These are phyloP conservation scores for Pichia thaimueangensis DNA, from an alignment of 805 yeast species.

Conservation along the genomic window DNA sequence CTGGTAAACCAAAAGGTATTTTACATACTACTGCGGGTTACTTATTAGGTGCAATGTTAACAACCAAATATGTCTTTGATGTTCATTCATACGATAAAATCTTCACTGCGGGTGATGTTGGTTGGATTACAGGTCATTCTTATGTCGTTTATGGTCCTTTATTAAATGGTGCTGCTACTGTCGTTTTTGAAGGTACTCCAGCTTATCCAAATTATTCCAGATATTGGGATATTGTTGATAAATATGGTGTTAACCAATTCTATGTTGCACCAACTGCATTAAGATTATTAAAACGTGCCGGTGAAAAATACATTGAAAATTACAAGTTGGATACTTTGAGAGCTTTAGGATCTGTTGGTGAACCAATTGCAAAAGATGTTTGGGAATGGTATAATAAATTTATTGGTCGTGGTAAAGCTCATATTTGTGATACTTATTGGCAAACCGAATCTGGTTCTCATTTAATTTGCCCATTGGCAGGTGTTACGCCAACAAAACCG, in stretches of 20 bases:
- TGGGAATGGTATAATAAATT: conserved; percentile 82
- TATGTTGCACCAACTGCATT: conserved; percentile 83
- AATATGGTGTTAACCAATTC: conserved; percentile 68
- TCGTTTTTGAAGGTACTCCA: conserved; percentile 83
- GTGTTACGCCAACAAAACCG: conserved; percentile 74
- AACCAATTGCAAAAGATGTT: conserved; percentile 78
- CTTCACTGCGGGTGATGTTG: conserved; percentile 86
- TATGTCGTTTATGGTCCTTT: conserved; percentile 80
- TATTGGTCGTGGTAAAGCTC: conserved; percentile 64
- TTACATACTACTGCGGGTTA: conserved; percentile 79
- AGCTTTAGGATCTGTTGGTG: conserved; percentile 78
- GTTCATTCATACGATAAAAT: conserved; percentile 66
- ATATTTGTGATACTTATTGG: conserved; percentile 82
- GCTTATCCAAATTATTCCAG: conserved; percentile 77
- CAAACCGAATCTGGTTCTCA: conserved; percentile 86
- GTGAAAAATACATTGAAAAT: conserved; percentile 53
- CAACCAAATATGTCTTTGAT: conserved; percentile 73
- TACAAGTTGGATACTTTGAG: conserved; percentile 61
- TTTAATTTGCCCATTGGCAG: conserved; percentile 69
- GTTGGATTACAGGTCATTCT: conserved; percentile 89
- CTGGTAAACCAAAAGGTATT: conserved; percentile 86
- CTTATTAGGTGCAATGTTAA: conserved; percentile 62
- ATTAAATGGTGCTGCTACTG: conserved; percentile 67
- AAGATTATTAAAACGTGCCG: conserved; percentile 69
- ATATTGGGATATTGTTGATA: conserved; percentile 72